These are phyloP conservation scores for Microcyclospora tardicrescens DNA, from an alignment of 2,329 filamentous ascomycete genomes.

Conservation along the genomic window DNA sequence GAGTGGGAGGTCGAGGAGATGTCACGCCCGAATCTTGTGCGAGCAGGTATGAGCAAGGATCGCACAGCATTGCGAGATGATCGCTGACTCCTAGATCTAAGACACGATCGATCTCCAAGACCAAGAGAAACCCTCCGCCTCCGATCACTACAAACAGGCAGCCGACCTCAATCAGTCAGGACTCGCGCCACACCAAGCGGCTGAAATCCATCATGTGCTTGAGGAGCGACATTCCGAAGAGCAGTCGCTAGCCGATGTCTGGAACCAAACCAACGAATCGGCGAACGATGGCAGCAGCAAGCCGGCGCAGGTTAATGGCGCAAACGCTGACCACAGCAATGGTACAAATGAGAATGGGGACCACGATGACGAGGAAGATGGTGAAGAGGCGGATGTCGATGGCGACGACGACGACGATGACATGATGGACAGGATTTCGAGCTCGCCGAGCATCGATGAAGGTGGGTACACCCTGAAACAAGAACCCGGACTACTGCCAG, in stretches of 20 bases:
- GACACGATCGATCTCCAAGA: constrained; percentile 94
- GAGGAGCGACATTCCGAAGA: constrained; percentile 62
- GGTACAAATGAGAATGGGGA: constrained; percentile 16
- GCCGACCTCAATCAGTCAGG: constrained; percentile 31
- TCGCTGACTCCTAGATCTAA: constrained; percentile 23
- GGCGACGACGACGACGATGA: constrained; percentile 64
- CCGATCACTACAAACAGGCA: constrained; percentile 58
- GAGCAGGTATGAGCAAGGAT: constrained; percentile 5
- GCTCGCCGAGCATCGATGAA: constrained; percentile 97
- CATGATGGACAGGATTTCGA: constrained; percentile 97
- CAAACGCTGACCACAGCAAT: constrained; percentile 5
- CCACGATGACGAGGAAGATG: constrained; percentile 40
- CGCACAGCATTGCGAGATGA: too few species aligned
- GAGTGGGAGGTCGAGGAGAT: constrained; percentile 1
- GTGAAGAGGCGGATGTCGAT: constrained; percentile 52
- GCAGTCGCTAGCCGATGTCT: constrained; percentile 48
- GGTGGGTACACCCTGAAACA: constrained; percentile 57
- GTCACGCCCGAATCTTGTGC: constrained; percentile 13
- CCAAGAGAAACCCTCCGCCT: constrained; percentile 65
- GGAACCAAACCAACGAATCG: constrained; percentile 27
- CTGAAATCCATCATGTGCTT: constrained; percentile 67
- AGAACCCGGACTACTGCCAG: too few species aligned
- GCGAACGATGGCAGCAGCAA: constrained; percentile 38
- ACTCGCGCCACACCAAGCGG: constrained; percentile 70
- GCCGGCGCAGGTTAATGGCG: constrained; percentile 36